Base-by-base conservation (phyloP, 2,329 filamentous ascomycete species). In the Hysterium pulicare region DNA sequence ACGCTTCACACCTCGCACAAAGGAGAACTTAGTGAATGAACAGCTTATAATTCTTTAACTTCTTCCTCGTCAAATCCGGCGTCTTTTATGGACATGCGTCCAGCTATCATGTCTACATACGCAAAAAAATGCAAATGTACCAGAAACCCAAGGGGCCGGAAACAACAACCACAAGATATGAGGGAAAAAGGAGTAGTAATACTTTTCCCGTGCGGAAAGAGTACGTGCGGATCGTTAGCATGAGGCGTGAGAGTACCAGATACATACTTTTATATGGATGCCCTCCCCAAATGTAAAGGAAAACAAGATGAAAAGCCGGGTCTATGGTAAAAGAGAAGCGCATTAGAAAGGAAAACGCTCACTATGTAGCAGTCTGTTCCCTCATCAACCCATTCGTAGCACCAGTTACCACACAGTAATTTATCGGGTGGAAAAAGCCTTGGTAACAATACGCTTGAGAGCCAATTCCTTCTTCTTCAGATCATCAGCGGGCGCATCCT, bases 401-500 rank as follows among this genome's bases (percentile, higher is more conserved):
- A 28, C 24, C 24, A n/a, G n/a, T 13, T 28, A 28, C 13, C 13
- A 28, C 10, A 26, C 13, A 33, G 7, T 7, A 42, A 37, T 53
- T 83, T 90, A 95, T 74, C 88, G 84, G 67, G 88, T 90, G 54
- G 88, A 84, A 88, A 95, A 95, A 63, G 87, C 90, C 86, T 97
- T 98, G 75, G 93, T 98, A 63, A 98, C 90, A 59, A 95, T 82
- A 67, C 93, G 82, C 89, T 97, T 98, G 54, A 98, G 82, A 49
- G 90, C 90, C 57, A 98, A 79, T 81, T 98, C 93, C 85, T 96
- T 95, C 89, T 97, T 97, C 88, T 95, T 97, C 61, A 98, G 79
- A 69, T 98, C 93, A 61, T 98, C 94, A 49, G 90, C 87, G 50
- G 77, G 75, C 44, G 88, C 87, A 59, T 98, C 94, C 73, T 91